Conservation (phyloP, 2,329 filamentous ascomycete species). For the Calonectria henricotiae region DNA sequence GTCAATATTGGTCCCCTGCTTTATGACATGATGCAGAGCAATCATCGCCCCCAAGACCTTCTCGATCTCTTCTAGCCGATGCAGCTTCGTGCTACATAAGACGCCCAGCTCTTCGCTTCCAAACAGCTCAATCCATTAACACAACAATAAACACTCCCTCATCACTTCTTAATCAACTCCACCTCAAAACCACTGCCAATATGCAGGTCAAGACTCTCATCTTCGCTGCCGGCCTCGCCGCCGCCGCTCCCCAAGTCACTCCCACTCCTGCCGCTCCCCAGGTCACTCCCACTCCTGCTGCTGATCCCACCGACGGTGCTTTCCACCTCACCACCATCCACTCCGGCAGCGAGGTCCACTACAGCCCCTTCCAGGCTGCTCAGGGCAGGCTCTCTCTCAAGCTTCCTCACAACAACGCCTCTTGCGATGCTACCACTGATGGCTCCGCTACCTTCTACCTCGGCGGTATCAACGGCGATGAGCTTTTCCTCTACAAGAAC, state of each 20-base stretch:
- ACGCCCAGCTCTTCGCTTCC: background rate
- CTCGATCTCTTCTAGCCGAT: background rate
- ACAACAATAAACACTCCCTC: background rate
- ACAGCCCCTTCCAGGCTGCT: constrained; percentile 63
- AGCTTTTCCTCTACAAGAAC: constrained; percentile 65
- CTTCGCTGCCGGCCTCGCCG: constrained; percentile 38
- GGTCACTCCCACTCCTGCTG: constrained; percentile 9
- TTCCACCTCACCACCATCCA: constrained; percentile 69
- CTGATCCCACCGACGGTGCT: constrained; percentile 27
- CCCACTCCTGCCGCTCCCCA: constrained; percentile 6
- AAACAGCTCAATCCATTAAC: background rate
- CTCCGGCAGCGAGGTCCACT: constrained; percentile 68
- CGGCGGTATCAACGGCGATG: constrained; percentile 55
- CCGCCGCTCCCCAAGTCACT: background rate
- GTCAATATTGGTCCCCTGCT: background rate
- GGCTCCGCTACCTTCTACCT: constrained; percentile 67
- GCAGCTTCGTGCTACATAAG: background rate
- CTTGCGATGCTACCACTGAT: constrained; percentile 62
- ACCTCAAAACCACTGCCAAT: background rate
- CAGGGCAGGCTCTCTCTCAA: constrained; percentile 63
- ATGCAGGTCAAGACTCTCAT: constrained; percentile 50
- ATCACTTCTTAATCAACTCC: background rate
- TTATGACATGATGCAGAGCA: constrained; percentile 2
- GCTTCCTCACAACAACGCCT: constrained; percentile 63
- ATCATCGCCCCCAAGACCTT: background rate